Conservation (phyloP, 371 early-diverging fungal genomes). For the Mortierella sp. region DNA sequence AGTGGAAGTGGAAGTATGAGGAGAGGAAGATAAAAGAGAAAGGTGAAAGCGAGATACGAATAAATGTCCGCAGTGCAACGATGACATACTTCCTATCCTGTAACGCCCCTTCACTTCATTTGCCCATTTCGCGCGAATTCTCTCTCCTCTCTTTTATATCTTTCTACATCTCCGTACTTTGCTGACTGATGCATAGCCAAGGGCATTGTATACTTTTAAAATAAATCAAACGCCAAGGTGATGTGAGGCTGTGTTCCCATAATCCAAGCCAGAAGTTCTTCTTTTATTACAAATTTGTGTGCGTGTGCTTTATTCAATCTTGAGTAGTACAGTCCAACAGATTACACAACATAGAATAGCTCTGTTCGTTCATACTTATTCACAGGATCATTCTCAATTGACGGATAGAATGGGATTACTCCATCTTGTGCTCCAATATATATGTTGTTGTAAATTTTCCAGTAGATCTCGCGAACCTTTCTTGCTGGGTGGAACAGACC, state of each 20-base stretch:
- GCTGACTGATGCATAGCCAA: too few relatives aligned
- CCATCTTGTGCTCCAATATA: slow-evolving; percentile 96
- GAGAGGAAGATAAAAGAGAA: not conserved
- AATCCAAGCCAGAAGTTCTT: too few relatives aligned
- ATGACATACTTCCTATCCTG: too few relatives aligned
- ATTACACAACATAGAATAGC: slow-evolving; percentile 60
- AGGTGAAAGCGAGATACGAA: not conserved
- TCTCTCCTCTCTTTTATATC: too few relatives aligned
- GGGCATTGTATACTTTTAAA: too few relatives aligned
- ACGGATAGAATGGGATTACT: slow-evolving; percentile 91
- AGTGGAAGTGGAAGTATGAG: not conserved
- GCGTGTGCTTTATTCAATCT: not conserved
- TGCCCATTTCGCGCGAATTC: too few relatives aligned
- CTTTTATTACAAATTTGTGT: not conserved
- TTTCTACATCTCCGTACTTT: too few relatives aligned
- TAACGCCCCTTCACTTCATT: too few relatives aligned
- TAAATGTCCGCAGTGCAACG: not conserved
- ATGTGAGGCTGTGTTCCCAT: too few relatives aligned
- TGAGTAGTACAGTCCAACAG: too few relatives aligned
- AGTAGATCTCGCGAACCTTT: slow-evolving; percentile 95
- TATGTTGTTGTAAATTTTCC: slow-evolving; percentile 96
- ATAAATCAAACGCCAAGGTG: too few relatives aligned
- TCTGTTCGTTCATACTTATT: slow-evolving; percentile 85
- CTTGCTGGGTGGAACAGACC: slow-evolving; percentile 99
- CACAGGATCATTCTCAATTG: slow-evolving; percentile 84